Conservation (phyloP, 805 yeast genomes). For the Barnettozyma botsteinii region DNA sequence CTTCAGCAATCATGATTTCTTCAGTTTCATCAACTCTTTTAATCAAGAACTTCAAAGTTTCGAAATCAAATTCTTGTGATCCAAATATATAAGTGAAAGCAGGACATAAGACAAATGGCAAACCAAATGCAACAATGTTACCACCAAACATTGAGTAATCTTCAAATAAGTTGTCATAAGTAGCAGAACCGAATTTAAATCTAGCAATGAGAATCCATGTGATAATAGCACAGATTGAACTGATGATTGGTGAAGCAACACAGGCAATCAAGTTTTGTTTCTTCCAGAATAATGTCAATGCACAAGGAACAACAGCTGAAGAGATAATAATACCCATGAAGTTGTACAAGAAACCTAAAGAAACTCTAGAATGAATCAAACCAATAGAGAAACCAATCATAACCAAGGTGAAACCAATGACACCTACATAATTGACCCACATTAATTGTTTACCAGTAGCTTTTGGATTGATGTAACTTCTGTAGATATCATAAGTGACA, state of each 20-base stretch:
- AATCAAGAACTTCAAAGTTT: conserved; percentile 46
- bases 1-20: conserved; percentile 47
- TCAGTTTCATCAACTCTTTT: conserved; percentile 66
- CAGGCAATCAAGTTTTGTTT: conserved; percentile 69
- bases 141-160: conserved; percentile 90
- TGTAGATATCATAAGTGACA: conserved; percentile 80
- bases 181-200: conserved; percentile 36
- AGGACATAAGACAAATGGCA: conserved; percentile 66
- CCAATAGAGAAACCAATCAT: conserved; percentile 87
- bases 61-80: conserved; percentile 73
- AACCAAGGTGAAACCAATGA: conserved; percentile 37
- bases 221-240: conserved; percentile 67
- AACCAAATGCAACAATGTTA: conserved; percentile 72
- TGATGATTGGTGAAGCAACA: conserved; percentile 68
- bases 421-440: conserved; percentile 23
- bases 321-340: conserved; percentile 88
- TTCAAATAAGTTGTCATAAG: conserved; percentile 57
- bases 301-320: conserved; percentile 77
- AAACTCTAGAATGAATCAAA: conserved; percentile 70
- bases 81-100: conserved; percentile 61
- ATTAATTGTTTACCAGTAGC: conserved; percentile 75
- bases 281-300: conserved; percentile 56
- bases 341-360: conserved; percentile 83
- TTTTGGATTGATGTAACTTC: conserved; percentile 69
- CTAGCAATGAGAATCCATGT: conserved; percentile 56